Base-by-base conservation (phyloP, 768 basidiomycete genomes). In the Tylopilus sp. region DNA sequence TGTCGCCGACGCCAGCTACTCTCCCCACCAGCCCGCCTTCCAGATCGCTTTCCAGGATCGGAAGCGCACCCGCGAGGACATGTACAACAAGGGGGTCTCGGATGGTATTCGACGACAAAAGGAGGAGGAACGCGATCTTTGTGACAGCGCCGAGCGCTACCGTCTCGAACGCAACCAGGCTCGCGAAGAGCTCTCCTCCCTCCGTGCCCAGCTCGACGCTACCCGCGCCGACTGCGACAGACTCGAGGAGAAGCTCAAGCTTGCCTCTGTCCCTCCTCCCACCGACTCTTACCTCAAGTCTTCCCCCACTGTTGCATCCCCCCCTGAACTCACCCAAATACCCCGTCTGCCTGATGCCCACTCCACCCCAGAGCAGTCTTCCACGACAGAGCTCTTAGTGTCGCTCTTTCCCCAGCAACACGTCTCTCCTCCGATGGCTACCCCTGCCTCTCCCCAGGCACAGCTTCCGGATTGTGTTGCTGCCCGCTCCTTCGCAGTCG, bases 21-120 rank as follows among this genome's bases (percentile, higher is more conserved):
- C 67, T 40, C 66, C 63, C 22, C 63, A 68, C 42, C 69, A 71
- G 46, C 62, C 70, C 22, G 71, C 72, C 8, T 71, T 75, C 56
- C 69, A 75, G 57, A 65, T 66, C 53, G 75, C 75, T 0, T 65
- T 73, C 48, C 66, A 70, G 54, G 70, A 73, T 47, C 67, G 71
- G 44, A 70, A 74, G 57, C 64, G 67, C 38, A 51, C 66, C n/a
- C 68, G 68, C 55, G 74, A 75, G 48, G 69, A 69, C 12, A 57
- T 67, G 51, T 72, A 67, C 58, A 69, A 57, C 60, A 75, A 73
- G 55, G 74, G 74, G 15, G 12, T 75, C 41, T 52, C 59, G 23
- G 74, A 75, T 50, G 74, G 74, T 46, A 57, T 69, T 8, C 71
- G 74, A 20, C 73, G 68, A 39, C 74, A 75, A 40, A 71, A 70